These are phyloP conservation scores for Lentinula edodes DNA, from an alignment of 768 basidiomycete species.

Conservation along the genomic window DNA sequence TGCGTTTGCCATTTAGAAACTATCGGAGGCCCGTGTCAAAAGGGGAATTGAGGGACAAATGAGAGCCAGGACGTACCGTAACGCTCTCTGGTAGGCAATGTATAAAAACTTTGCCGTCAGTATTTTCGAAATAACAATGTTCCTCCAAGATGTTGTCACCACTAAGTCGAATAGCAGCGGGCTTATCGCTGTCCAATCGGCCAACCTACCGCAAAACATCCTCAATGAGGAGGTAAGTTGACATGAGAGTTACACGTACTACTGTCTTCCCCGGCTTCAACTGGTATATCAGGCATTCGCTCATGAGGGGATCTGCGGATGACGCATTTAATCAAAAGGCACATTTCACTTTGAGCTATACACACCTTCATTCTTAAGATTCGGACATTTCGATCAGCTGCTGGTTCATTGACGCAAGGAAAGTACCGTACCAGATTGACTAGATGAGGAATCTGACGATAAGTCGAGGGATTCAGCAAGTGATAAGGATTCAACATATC, in stretches of 20 bases:
- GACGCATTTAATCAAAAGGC: not conserved
- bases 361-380: conserved; percentile 64
- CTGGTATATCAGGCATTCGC: conserved; percentile 91
- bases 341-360: not conserved
- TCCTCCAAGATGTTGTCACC: conserved; percentile 89
- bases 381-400: not conserved
- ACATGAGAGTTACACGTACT: conserved; percentile 31
- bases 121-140: conserved; percentile 90
- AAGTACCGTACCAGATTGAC: conserved; percentile 76
- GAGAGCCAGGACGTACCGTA: conserved; percentile 50
- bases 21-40: conserved; percentile 20
- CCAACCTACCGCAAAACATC: conserved; percentile 54
- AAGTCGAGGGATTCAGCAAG: not conserved
- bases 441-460: conserved; percentile 79
- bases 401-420: not conserved
- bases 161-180: conserved; percentile 86
- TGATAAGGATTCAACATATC: no score
- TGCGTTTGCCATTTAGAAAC: conserved; percentile 94
- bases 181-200: conserved; percentile 75
- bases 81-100: conserved; percentile 75
- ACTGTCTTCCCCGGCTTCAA: conserved; percentile 81
- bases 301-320: conserved; percentile 84
- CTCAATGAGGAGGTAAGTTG: not conserved
- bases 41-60: not conserved
- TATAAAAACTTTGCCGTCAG: conserved; percentile 77